Conservation (phyloP, 2,329 filamentous ascomycete genomes). For the Fusarium cicatricum region DNA sequence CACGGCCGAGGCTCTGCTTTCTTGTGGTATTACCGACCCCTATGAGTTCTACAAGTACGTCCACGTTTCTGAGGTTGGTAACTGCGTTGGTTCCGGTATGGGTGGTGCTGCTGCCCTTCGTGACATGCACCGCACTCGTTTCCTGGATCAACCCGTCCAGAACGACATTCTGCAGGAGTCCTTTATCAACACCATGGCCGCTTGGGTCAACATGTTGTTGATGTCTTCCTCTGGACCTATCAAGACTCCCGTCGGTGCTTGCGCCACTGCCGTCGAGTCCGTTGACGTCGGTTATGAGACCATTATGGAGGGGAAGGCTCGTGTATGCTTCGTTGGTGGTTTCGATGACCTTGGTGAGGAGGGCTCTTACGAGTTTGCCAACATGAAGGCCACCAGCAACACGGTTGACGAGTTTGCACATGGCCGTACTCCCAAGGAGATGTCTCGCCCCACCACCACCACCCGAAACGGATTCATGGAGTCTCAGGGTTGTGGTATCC, state of each 20-base stretch:
- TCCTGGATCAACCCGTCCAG: conserved; percentile 95
- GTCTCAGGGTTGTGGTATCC: conserved; percentile 97
- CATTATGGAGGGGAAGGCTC: conserved; percentile 97
- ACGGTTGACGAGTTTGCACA: conserved; percentile 96
- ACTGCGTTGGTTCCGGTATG: conserved; percentile 98
- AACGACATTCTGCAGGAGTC: conserved; percentile 99
- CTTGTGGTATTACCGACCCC: conserved; percentile 95
- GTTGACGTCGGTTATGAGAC: conserved; percentile 98
- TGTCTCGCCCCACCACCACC: conserved; percentile 97
- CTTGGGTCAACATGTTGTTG: conserved; percentile 99
- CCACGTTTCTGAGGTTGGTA: conserved; percentile 96
- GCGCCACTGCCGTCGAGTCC: conserved; percentile 96
- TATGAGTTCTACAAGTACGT: conserved; percentile 99
- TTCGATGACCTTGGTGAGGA: conserved; percentile 99
- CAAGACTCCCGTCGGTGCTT: conserved; percentile 98
- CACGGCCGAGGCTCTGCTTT: conserved; percentile 88
- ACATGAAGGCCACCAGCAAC: conserved; percentile 99
- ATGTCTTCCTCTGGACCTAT: conserved; percentile 97
- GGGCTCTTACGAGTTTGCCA: conserved; percentile 99
- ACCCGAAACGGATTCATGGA: conserved; percentile 99
- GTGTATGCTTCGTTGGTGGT: conserved; percentile 96
- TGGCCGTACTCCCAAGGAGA: conserved; percentile 93
- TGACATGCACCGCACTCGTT: conserved; percentile 98
- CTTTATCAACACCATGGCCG: conserved; percentile 99
- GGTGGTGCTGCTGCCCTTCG: conserved; percentile 91